phyloP scores from a whole-genome alignment of 345 rosid genomes.

The Clarkia xantiana region DNA sequence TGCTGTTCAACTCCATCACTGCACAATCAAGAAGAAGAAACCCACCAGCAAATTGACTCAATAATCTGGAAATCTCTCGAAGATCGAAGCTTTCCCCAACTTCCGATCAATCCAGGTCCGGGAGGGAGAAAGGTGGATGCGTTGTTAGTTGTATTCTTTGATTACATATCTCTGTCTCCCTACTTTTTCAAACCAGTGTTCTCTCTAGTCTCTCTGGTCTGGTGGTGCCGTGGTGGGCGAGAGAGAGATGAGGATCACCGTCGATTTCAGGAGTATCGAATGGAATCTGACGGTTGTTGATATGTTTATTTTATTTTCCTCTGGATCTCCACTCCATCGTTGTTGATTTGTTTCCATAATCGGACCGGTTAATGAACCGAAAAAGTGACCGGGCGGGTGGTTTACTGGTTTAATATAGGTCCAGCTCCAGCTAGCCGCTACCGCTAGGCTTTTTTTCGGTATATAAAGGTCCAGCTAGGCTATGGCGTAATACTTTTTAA shows the following conservation, averaged over 20 bases:
- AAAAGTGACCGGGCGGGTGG: no score
- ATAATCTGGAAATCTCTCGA: constrained; percentile 3
- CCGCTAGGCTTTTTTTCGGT: no score
- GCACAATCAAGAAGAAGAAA: not conserved
- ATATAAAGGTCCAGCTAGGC: no score
- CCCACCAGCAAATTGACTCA: not conserved
- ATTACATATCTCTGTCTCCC: not conserved
- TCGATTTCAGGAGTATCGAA: not conserved
- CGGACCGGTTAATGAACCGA: no score
- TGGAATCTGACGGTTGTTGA: constrained; percentile 5
- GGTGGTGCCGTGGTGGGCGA: not conserved
- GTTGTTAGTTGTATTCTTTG: constrained; percentile 18
- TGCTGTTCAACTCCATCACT: constrained; percentile 59
- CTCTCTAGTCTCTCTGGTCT: no score
- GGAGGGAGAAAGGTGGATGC: constrained; percentile 11
- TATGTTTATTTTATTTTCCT: no score
- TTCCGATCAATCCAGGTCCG: not conserved
- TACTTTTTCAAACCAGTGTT: not conserved
- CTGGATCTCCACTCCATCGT: no score
- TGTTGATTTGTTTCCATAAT: no score
- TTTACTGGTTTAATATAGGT: no score
- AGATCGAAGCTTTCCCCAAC: constrained; percentile 3
- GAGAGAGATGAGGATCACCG: constrained; percentile 6
- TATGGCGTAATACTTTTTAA: no score
- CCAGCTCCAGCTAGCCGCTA: no score